phyloP scores from a whole-genome alignment of 2,329 filamentous ascomycete genomes.

The Cladosporium halotolerans region DNA sequence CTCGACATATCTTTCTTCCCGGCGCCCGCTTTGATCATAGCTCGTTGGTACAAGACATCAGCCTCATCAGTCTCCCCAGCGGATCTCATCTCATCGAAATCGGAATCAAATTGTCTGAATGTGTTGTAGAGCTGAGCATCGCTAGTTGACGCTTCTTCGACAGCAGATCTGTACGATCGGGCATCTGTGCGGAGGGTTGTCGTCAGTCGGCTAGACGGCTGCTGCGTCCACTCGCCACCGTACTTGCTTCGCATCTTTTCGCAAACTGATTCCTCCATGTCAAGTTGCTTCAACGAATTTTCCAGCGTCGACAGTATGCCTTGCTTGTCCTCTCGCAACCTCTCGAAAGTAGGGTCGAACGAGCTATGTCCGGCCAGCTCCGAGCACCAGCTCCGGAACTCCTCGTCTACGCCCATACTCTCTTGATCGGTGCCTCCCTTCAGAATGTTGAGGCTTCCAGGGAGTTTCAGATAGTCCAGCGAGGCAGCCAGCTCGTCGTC shows the following conservation, averaged over 20 bases:
- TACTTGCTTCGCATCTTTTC: conserved; percentile 99
- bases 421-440: conserved; percentile 92
- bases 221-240: conserved; percentile 91
- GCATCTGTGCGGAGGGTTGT: conserved; percentile 82
- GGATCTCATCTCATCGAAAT: conserved; percentile 91
- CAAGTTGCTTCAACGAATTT: conserved; percentile 76
- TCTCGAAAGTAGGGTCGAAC: conserved; percentile 72
- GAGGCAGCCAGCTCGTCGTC: conserved; percentile 95
- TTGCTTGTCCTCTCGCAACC: conserved; percentile 69
- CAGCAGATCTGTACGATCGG: conserved; percentile 76
- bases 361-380: conserved; percentile 82
- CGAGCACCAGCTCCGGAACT: conserved; percentile 90
- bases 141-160: conserved; percentile 82
- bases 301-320: conserved; percentile 68
- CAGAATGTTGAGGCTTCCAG: conserved; percentile 70
- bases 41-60: conserved; percentile 81
- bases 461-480: conserved; percentile 85
- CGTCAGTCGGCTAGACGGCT: conserved; percentile 85
- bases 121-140: conserved; percentile 79
- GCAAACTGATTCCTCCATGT: conserved; percentile 95
- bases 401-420: conserved; percentile 71
- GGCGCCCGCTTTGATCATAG: conserved; percentile 70
- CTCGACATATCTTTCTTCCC: conserved; percentile 58
- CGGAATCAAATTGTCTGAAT: conserved; percentile 74
- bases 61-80: conserved; percentile 82